phyloP scores from a whole-genome alignment of 306 rosid genomes.

The Pterocarpus macrocarpus region DNA sequence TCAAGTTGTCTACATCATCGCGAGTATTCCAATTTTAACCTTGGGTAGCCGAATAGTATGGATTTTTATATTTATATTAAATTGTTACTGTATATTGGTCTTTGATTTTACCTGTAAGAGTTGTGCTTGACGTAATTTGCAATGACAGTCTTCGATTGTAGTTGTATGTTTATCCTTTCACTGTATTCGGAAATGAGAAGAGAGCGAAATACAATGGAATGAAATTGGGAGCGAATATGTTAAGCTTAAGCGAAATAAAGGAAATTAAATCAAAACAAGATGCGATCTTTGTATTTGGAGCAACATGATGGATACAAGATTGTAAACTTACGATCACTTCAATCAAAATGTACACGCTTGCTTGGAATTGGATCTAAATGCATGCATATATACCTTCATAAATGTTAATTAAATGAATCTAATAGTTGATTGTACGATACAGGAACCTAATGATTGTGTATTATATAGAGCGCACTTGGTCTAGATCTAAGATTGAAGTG shows the following conservation, averaged over 20 bases:
- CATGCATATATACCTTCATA: not conserved
- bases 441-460: not conserved
- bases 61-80: not conserved
- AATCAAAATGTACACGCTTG: not conserved
- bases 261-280: not conserved
- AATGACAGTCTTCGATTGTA: too few relatives aligned
- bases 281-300: not conserved
- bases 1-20: not conserved
- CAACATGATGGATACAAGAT: too few relatives aligned
- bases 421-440: not conserved
- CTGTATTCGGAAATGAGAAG: not conserved
- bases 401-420: not conserved
- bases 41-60: too few relatives aligned
- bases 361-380: not conserved
- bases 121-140: not conserved
- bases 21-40: not conserved
- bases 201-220: not conserved
- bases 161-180: not conserved
- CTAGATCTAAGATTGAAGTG: slow-evolving; percentile 35
- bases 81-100: not conserved
- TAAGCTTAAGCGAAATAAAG: not conserved
- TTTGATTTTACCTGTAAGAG: not conserved
- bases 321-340: not conserved
- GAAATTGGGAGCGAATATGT: not conserved
- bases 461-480: slow-evolving; percentile 33